Conservation (phyloP, 768 basidiomycete species). For the Lepiota subincarnata region DNA sequence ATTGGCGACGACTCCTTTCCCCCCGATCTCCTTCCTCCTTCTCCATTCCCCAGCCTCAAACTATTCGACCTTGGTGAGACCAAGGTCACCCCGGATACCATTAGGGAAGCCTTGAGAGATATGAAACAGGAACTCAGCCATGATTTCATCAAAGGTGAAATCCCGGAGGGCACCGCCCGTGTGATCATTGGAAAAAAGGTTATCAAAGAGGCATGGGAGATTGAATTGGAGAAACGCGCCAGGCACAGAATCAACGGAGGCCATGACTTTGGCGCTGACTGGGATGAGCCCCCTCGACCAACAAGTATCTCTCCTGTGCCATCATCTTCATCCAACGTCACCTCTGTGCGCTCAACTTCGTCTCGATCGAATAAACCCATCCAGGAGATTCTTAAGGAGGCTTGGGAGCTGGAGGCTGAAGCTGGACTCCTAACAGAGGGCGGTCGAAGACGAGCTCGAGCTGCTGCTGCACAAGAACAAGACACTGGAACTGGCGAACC, state of each 20-base stretch:
- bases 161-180: constrained; percentile 45
- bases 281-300: constrained; percentile 17
- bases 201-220: constrained; percentile 74
- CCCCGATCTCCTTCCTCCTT: constrained; percentile 28
- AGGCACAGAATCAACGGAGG: constrained; percentile 36
- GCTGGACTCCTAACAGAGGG: constrained; percentile 74
- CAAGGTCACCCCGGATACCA: constrained; percentile 42
- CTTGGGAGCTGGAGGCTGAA: constrained; percentile 81
- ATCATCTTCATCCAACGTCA: constrained; percentile 4
- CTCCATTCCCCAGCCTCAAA: constrained; percentile 45
- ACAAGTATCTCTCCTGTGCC: constrained; percentile 10
- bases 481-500: neutral
- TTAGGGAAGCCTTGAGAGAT: constrained; percentile 40
- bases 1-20: constrained; percentile 61
- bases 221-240: constrained; percentile 60
- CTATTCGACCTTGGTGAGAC: constrained; percentile 69
- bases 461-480: constrained; percentile 32
- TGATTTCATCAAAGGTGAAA: constrained; percentile 51
- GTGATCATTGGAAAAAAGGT: constrained; percentile 69
- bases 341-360: constrained; percentile 11
- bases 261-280: constrained; percentile 27
- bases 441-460: constrained; percentile 60
- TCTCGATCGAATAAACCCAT: constrained; percentile 8
- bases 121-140: constrained; percentile 51
- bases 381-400: constrained; percentile 50